Base-by-base conservation (phyloP, 2,329 filamentous ascomycete genomes). In the Fusarium mundagurra region DNA sequence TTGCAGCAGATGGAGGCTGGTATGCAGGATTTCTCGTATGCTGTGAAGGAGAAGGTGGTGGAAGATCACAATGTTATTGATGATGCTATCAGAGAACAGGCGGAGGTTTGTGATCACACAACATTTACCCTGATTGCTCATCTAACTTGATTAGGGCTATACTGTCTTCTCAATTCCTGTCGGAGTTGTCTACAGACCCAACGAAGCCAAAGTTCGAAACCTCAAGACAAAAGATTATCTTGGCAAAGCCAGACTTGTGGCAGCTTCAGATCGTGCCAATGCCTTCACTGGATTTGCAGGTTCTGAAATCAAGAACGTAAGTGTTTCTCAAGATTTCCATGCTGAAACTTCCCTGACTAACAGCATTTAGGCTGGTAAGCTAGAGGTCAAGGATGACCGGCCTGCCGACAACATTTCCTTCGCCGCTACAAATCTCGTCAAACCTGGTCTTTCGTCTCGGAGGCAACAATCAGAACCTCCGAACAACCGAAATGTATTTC, bases 101-200 rank as follows among this genome's bases (percentile, higher is more conserved):
- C 96, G 69, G 95, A 98, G 88, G 94, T 96, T 87, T 73, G 87
- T 57, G 18, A 51, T 27, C 9, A 17, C 29, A 14, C 14, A 27
- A 34, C 17, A 11, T n/a, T 20, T 27, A 4, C 39, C 29, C 8
- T 20, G 12, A n/a, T 13, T 6, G 22, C 24, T 62, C 34, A 29
- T 55, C 78, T 86, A 69, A 85, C 73, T 64, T 45, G 20, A 63
- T 41, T 71, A 97, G 93, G 96, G 96, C 53, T 99, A 99, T 81
- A 98, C 96, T 1, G 96, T 99, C 47, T 99, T 99, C 85, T 98
- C 95, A 0, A 98, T 98, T 61, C 96, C 96, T 1, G 95, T 98
- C 18, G 96, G 96, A 31, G 94, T 98, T 38, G 90, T 99, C 22
- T 99, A 98, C 84, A 89, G 96, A 67, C 96, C 96, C 29, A 98